Evolutionary conservation across 2,329 filamentous ascomycete genomes (phyloP).

Genomic region (Nothomitra cinnamomea): DNA sequence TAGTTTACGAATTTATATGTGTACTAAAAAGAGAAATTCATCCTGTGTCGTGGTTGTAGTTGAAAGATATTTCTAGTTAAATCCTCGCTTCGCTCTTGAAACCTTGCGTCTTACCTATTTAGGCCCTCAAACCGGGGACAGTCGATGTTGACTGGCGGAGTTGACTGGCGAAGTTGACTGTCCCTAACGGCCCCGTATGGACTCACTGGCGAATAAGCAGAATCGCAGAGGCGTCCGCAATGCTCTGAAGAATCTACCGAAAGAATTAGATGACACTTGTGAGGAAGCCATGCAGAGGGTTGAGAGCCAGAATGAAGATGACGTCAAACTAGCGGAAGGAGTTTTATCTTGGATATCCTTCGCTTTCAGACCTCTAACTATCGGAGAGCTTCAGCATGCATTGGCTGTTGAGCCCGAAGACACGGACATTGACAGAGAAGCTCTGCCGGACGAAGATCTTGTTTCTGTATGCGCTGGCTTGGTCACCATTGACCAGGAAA

Average conservation of each 20-base stretch:
- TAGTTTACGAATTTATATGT: too few relatives aligned
- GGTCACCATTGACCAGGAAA: slow-evolving; percentile 25
- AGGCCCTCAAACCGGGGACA: too few relatives aligned
- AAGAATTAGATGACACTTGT: slow-evolving; percentile 13
- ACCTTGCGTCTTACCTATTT: too few relatives aligned
- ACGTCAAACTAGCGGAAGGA: slow-evolving; percentile 10
- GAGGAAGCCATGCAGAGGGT: slow-evolving; percentile 14
- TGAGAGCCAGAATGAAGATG: slow-evolving; percentile 12
- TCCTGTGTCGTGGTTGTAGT: too few relatives aligned
- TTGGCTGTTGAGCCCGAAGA: slow-evolving; percentile 11
- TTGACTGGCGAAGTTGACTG: too few relatives aligned
- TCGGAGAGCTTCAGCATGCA: slow-evolving; percentile 14
- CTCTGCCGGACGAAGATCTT: slow-evolving; percentile 9
- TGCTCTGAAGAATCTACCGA: slow-evolving; percentile 11
- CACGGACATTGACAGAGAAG: slow-evolving; percentile 10
- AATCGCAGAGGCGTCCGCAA: slow-evolving; percentile 9
- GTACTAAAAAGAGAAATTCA: too few relatives aligned
- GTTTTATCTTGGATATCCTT: slow-evolving; percentile 13
- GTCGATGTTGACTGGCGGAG: too few relatives aligned
- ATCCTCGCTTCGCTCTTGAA: too few relatives aligned
- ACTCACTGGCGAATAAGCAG: slow-evolving; percentile 9
- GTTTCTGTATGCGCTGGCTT: slow-evolving; percentile 26
- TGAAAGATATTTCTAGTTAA: too few relatives aligned
- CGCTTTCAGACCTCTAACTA: slow-evolving; percentile 10
- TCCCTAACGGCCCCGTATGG: slow-evolving; percentile 13